Evolutionary conservation across 306 rosid genomes (phyloP).

Genomic region (Heteromeles arbutifolia): DNA sequence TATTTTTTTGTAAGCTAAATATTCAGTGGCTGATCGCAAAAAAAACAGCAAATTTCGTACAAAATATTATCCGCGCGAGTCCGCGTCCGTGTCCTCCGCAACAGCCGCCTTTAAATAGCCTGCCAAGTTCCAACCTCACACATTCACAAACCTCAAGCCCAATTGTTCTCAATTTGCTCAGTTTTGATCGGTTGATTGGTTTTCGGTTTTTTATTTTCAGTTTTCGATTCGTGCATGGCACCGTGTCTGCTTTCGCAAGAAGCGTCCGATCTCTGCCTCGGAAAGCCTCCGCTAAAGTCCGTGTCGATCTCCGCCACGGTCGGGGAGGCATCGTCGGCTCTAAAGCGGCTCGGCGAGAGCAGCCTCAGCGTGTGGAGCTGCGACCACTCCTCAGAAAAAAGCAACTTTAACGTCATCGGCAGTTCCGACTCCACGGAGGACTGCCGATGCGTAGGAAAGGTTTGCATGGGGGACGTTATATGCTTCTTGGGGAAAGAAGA

Average conservation of each 20-base stretch:
- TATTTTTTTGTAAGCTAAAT: neutral
- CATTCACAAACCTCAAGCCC: neutral
- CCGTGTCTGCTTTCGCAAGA: constrained; percentile 40
- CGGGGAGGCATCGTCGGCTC: constrained; percentile 48
- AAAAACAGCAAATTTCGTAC: neutral
- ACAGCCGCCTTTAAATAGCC: neutral
- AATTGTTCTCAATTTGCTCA: neutral
- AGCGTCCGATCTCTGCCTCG: constrained; percentile 72
- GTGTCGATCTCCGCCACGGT: constrained; percentile 48
- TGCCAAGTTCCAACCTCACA: neutral
- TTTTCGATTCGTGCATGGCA: constrained; percentile 57
- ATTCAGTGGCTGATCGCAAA: neutral
- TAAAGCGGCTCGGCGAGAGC: constrained; percentile 37
- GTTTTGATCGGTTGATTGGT: neutral
- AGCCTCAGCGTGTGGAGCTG: constrained; percentile 72
- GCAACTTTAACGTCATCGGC: neutral
- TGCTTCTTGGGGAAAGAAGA: constrained; percentile 45
- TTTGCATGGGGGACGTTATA: constrained; percentile 60
- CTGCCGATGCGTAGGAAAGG: constrained; percentile 59
- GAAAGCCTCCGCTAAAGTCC: constrained; percentile 69
- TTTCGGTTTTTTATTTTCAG: neutral
- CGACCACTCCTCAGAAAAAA: constrained; percentile 34
- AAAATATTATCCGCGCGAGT: neutral
- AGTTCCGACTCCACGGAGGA: neutral
- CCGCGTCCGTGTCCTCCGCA: neutral